Base-by-base conservation (phyloP, 805 yeast genomes). In the Lachancea thermotolerans region DNA sequence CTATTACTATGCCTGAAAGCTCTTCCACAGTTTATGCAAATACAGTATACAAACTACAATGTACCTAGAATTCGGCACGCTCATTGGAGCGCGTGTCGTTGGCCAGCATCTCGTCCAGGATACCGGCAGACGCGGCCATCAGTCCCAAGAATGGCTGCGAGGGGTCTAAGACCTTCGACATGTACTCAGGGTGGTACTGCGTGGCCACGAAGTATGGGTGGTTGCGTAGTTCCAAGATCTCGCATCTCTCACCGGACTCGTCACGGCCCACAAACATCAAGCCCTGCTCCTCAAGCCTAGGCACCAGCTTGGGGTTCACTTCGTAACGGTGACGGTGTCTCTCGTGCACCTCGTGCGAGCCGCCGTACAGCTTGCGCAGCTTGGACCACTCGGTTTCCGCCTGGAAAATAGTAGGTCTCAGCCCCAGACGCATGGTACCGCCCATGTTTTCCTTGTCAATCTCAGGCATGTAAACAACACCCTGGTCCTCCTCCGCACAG, bases 251-350 rank as follows among this genome's bases (percentile, higher is more conserved):
- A 51, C 82, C 85, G 39, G 79, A 68, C 63, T 90, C 97, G 68
- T 93, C 99, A 67, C 83, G 87, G 62, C 98, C 99, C 47, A 93
- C 91, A 64, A 90, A 93, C 55, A 73, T 72, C 66, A 95, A 75
- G 15, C 98, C 99, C 42, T 81, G 71, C 7, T 67, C 66, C 69
- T 93, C 98, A 50, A 91, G 77, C 37, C 71, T 67, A 14, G 69
- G 71, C 52, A 90, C 82, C 55, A 86, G 72, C 52, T 76, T 78
- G 12, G 99, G 99, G 69, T 90, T 91, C 57, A 93, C 86, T 69
- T 93, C 99, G 67, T 93, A 93, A 71, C 99, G 82, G 69, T 93
- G 99, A 73, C 99, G 85, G 68, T 93, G 99, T 76, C 99, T 86
- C 73, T 93, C 99, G 49, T 73, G 73, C 41, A 89, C 90, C 38